A percentile compares a stretch with the other conserved stretches of the same genome.
phyloP scores from a whole-genome alignment of 148 eudicot genomes.

The Chenopodium album region DNA sequence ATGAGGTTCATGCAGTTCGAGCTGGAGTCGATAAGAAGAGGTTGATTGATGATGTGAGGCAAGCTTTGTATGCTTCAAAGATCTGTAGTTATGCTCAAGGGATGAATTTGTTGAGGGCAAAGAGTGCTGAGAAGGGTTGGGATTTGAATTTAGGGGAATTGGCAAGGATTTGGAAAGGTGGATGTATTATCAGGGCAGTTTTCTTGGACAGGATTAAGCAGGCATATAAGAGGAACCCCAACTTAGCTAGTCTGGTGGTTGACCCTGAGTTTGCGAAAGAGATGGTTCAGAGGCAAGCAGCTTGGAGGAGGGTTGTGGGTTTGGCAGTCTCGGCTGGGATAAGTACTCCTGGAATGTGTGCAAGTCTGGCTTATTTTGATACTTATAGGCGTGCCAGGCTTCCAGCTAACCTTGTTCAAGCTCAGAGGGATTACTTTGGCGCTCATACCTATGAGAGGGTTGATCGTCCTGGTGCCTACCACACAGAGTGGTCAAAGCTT shows the following conservation, averaged over 20 bases:
- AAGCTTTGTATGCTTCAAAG: slow-evolving; percentile 78
- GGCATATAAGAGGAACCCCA: slow-evolving; percentile 74
- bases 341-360: slow-evolving; percentile 81
- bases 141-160: slow-evolving; percentile 72
- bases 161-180: slow-evolving; percentile 90
- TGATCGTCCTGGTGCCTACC: slow-evolving; percentile 68
- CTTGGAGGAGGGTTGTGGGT: slow-evolving; percentile 84
- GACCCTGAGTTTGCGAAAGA: slow-evolving; percentile 86
- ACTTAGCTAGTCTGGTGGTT: slow-evolving; percentile 64
- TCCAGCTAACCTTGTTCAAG: slow-evolving; percentile 89
- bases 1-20: slow-evolving; percentile 41
- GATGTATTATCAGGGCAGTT: slow-evolving; percentile 80
- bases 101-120: slow-evolving; percentile 75
- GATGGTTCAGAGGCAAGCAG: slow-evolving; percentile 87
- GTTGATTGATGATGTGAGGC: slow-evolving; percentile 84
- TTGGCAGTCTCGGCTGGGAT: slow-evolving; percentile 70
- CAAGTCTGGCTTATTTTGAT: slow-evolving; percentile 78
- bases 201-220: slow-evolving; percentile 76
- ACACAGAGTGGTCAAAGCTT: slow-evolving; percentile 91
- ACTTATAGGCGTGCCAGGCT: slow-evolving; percentile 73
- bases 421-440: slow-evolving; percentile 91
- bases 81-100: slow-evolving; percentile 90
- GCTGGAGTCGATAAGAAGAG: slow-evolving; percentile 64
- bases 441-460: slow-evolving; percentile 88
- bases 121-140: slow-evolving; percentile 74